phyloP scores from a whole-genome alignment of 805 yeast genomes.

The Candida ponderosae region DNA sequence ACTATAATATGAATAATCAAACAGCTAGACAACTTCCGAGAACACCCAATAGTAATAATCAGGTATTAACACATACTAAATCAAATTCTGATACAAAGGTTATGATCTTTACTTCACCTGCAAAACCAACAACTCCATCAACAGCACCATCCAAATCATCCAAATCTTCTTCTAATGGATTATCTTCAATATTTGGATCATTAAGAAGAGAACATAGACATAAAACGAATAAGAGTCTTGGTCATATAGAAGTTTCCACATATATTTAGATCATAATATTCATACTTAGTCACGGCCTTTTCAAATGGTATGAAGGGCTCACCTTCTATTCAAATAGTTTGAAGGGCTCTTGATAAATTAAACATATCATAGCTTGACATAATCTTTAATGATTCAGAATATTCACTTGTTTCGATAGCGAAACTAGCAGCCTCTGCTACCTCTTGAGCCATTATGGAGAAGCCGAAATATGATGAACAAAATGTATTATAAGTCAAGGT shows the following conservation, averaged over 20 bases:
- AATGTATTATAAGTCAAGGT: slow-evolving; percentile 9
- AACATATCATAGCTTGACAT: background rate
- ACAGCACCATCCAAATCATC: background rate
- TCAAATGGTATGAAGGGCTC: too few species aligned
- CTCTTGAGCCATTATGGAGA: slow-evolving; percentile 11
- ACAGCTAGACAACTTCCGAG: background rate
- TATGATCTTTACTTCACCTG: too few species aligned
- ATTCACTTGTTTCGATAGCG: slow-evolving; percentile 5
- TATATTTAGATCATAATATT: too few species aligned
- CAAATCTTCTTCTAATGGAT: background rate
- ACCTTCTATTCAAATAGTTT: too few species aligned
- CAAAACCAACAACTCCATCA: background rate
- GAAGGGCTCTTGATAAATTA: too few species aligned
- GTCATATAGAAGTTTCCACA: background rate
- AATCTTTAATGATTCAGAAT: slow-evolving; percentile 10
- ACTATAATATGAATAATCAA: too few species aligned
- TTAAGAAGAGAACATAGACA: background rate
- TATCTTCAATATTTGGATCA: background rate
- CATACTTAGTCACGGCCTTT: too few species aligned
- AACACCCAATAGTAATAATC: background rate
- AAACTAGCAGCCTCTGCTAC: slow-evolving; percentile 11
- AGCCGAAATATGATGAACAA: slow-evolving; percentile 7
- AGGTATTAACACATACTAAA: background rate
- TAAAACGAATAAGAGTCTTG: background rate
- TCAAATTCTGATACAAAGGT: background rate